Conservation (phyloP, 192 early-diverging fungal species). For the Dissophora globulifera region DNA sequence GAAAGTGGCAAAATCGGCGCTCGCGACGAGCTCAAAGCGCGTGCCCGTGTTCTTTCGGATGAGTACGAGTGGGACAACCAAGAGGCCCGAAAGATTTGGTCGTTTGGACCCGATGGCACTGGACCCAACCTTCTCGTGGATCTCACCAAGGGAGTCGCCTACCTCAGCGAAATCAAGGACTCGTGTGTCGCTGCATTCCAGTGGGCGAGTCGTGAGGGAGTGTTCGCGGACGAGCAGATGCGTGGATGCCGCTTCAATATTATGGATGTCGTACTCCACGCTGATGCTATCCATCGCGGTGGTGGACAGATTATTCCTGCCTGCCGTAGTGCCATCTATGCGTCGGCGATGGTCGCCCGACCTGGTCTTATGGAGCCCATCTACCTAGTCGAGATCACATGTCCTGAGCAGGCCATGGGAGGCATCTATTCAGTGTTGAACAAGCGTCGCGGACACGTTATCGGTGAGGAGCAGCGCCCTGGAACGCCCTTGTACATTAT, state of each 20-base stretch:
- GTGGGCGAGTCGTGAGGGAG: slow-evolving; percentile 95
- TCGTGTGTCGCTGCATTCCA: slow-evolving; percentile 94
- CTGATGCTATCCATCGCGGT: slow-evolving; percentile 99
- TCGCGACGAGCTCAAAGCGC: slow-evolving; percentile 95
- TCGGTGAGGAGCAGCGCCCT: slow-evolving; percentile 87
- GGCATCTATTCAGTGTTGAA: slow-evolving; percentile 97
- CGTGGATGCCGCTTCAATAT: slow-evolving; percentile 98
- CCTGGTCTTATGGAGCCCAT: slow-evolving; percentile 96
- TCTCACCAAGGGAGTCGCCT: slow-evolving; percentile 96
- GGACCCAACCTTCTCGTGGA: slow-evolving; percentile 94
- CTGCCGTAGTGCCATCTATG: slow-evolving; percentile 92
- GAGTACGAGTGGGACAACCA: slow-evolving; percentile 94
- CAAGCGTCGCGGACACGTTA: slow-evolving; percentile 94
- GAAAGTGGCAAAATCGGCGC: slow-evolving; percentile 87
- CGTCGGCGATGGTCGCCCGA: slow-evolving; percentile 82
- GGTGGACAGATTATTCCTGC: slow-evolving; percentile 98
- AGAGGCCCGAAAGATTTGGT: slow-evolving; percentile 99
- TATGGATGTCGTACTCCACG: slow-evolving; percentile 93
- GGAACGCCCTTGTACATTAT: slow-evolving; percentile 93
- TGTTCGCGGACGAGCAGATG: slow-evolving; percentile 93
- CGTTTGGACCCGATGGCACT: slow-evolving; percentile 84
- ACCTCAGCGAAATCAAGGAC: slow-evolving; percentile 99
- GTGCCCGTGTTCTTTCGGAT: slow-evolving; percentile 90
- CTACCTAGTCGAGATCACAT: slow-evolving; percentile 95
- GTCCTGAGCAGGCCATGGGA: slow-evolving; percentile 93